phyloP scores from a whole-genome alignment of 2,329 filamentous ascomycete species.

The Monascus ruber region DNA sequence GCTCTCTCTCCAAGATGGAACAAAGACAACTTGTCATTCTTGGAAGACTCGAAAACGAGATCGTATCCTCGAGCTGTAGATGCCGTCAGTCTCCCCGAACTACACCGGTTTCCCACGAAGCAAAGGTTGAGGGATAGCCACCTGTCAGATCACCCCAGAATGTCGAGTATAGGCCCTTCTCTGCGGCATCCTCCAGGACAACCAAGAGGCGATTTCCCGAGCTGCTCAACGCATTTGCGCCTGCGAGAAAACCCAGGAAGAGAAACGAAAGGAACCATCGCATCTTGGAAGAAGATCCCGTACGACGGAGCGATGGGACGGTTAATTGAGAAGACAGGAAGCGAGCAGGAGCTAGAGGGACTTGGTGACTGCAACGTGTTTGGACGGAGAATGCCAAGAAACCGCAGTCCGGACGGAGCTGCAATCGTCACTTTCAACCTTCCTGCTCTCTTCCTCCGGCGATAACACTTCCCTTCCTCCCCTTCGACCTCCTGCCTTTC shows the following conservation, averaged over 20 bases:
- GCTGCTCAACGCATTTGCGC: constrained; percentile 60
- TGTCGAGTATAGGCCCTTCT: constrained; percentile 72
- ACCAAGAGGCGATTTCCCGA: constrained; percentile 72
- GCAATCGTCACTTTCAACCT: constrained; percentile 20
- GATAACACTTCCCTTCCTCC: not conserved
- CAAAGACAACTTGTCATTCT: constrained; percentile 63
- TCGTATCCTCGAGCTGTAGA: constrained; percentile 66
- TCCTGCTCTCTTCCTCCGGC: not conserved
- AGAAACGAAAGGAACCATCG: constrained; percentile 62
- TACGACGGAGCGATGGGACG: constrained; percentile 19
- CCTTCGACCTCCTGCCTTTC: not conserved
- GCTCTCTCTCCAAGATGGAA: constrained; percentile 77
- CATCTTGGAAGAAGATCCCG: constrained; percentile 45
- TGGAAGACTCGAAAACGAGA: constrained; percentile 71
- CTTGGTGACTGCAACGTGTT: constrained; percentile 28
- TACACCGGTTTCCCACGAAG: too few species aligned
- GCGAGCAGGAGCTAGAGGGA: constrained; percentile 2
- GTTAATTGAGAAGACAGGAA: constrained; percentile 6
- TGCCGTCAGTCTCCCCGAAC: constrained; percentile 5
- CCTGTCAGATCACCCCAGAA: constrained; percentile 48
- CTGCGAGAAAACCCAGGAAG: constrained; percentile 47
- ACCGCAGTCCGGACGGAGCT: constrained; percentile 14
- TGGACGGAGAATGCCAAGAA: constrained; percentile 30
- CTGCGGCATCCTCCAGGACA: constrained; percentile 68
- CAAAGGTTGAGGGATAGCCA: constrained; percentile 10